These are phyloP conservation scores for Ormosia emarginata DNA, from an alignment of 306 rosid genomes.

Conservation along the genomic window DNA sequence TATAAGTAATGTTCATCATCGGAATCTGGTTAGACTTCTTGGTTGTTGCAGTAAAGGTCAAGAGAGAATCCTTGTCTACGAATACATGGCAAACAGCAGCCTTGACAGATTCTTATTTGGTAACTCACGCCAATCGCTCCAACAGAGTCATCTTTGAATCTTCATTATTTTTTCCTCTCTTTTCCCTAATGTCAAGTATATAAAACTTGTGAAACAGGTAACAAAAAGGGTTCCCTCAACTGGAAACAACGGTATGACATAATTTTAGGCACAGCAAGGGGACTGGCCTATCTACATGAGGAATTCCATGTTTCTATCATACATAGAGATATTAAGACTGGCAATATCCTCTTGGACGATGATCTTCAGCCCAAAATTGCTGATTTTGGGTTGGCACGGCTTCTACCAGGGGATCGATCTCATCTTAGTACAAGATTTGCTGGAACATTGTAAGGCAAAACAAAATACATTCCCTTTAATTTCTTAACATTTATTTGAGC, in stretches of 20 bases:
- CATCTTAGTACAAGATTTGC: constrained; percentile 72
- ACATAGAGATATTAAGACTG: constrained; percentile 68
- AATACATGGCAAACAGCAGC: constrained; percentile 68
- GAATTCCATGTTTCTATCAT: constrained; percentile 64
- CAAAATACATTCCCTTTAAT: background rate
- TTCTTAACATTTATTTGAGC: background rate
- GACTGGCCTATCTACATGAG: constrained; percentile 67
- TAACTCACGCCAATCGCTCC: constrained; percentile 18
- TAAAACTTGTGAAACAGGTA: constrained; percentile 26
- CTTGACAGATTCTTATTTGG: constrained; percentile 67
- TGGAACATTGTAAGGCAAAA: constrained; percentile 60
- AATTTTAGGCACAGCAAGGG: constrained; percentile 59
- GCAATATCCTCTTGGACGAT: constrained; percentile 62
- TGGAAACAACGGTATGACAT: constrained; percentile 59
- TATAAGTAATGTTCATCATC: constrained; percentile 68
- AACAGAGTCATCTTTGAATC: background rate
- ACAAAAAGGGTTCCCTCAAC: constrained; percentile 42
- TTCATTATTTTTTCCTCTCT: background rate
- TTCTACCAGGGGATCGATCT: constrained; percentile 52
- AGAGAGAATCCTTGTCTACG: constrained; percentile 59
- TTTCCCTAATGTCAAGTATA: background rate
- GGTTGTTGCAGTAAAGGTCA: constrained; percentile 65
- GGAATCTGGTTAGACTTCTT: constrained; percentile 64
- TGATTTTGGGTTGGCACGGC: constrained; percentile 69
- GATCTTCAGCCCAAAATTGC: constrained; percentile 59